Base-by-base conservation (phyloP, 1,139 yeast species). In the Nakaseomyces delphensis region DNA sequence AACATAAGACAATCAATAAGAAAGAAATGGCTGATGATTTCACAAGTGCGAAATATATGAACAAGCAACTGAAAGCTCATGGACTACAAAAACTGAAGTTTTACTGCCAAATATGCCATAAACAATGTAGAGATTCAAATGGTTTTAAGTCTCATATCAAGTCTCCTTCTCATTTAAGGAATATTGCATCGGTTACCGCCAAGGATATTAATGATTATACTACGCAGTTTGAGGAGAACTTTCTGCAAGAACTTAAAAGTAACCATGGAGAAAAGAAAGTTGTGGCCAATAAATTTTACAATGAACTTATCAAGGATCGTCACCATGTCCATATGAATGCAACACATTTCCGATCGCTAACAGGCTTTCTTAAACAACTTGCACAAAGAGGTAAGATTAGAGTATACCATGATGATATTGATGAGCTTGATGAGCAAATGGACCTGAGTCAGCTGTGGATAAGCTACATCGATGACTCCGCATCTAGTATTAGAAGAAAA, bases 61-160 rank as follows among this genome's bases (percentile, higher is more conserved):
- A 91, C 33, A 86, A 84, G 54, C 79, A 81, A 59, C 73, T 84
- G 69, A 84, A 86, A 63, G 77, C 89, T 15, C 70, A 77, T 32
- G 97, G 97, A 6, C 76, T 89, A 14, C 96, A 89, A 62, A 80
- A 84, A 56, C 73, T 93, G 40, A 73, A 77, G 49, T 91, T 76
- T 71, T 91, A 87, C 62, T 91, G 99, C 61, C 98, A 91, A 61
- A 73, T 85, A 2, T 91, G 99, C 56, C 76, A 73, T 56, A 86
- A 89, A 57, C 99, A 91, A 64, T 89, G 97, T 60, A 69, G 97
- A 43, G 99, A 93, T 60, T 91, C 84, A 49, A 91, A 91, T 63
- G 99, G 98, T 27, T 91, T 84, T 67, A 81, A 83, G 57, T 83
- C 91, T 58, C 99, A 91, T 62, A 70, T 81, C 15, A 71, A 73